phyloP scores from a whole-genome alignment of 2,329 filamentous ascomycete species.

The Pestalotiopsis sp. region DNA sequence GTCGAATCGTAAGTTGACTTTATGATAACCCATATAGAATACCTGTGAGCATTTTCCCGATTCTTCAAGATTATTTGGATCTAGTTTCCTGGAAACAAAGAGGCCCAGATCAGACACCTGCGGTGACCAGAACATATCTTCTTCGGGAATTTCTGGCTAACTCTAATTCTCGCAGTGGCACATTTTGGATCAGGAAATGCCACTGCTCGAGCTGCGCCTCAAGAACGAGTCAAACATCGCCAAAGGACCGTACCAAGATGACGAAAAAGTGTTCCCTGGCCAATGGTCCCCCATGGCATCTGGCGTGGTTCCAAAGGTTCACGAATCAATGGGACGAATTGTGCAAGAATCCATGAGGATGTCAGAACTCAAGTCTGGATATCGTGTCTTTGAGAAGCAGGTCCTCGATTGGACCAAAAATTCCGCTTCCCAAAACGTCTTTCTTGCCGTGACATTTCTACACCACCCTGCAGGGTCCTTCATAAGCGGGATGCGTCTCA shows the following conservation, averaged over 20 bases:
- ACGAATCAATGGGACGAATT: background rate
- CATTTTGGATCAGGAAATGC: conserved; percentile 15
- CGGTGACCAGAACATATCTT: background rate
- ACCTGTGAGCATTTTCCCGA: background rate
- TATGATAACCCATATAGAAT: background rate
- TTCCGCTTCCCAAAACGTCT: background rate
- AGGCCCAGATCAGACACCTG: background rate
- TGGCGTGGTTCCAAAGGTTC: background rate
- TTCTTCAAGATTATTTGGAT: background rate
- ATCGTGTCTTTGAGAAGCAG: conserved; percentile 20
- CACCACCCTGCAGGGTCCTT: conserved; percentile 14
- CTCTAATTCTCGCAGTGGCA: conserved; percentile 12
- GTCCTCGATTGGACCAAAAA: conserved; percentile 10
- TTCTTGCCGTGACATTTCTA: conserved; percentile 18
- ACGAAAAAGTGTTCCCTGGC: background rate
- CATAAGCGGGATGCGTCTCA: conserved; percentile 19
- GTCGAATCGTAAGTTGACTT: conserved; percentile 10
- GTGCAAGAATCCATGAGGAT: background rate
- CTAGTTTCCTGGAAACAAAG: background rate
- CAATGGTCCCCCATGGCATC: background rate
- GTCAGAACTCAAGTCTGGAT: conserved; percentile 13
- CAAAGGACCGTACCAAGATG: conserved; percentile 4
- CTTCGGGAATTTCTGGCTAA: background rate
- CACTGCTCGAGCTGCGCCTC: conserved; percentile 17
- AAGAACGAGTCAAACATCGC: conserved; percentile 15